phyloP scores from a whole-genome alignment of 257 asterid species.

The Rehmannia glutinosa region DNA sequence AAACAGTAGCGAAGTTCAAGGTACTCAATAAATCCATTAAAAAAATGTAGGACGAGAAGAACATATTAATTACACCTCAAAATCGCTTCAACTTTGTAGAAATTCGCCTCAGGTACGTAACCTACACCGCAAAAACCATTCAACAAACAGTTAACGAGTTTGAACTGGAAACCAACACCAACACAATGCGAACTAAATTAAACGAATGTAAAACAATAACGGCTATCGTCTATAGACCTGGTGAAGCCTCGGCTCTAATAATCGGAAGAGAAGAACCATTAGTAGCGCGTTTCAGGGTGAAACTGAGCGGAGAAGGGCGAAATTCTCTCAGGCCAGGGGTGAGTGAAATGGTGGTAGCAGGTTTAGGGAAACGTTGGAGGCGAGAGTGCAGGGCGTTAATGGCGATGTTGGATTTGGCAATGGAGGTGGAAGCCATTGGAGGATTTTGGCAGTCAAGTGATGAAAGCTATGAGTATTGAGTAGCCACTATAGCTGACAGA shows the following conservation, averaged over 20 bases:
- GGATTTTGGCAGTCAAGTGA: background rate
- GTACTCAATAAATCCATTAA: background rate
- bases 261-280: constrained; percentile 30
- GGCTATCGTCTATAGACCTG: constrained; percentile 26
- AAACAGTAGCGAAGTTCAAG: background rate
- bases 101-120: constrained; percentile 65
- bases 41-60: background rate
- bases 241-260: constrained; percentile 43
- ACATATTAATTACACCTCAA: constrained; percentile 46
- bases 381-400: constrained; percentile 17
- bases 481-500: no score
- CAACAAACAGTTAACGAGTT: constrained; percentile 16
- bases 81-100: constrained; percentile 91
- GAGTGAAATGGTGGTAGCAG: constrained; percentile 27
- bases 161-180: background rate
- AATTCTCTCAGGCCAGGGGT: constrained; percentile 10
- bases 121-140: constrained; percentile 31
- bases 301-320: constrained; percentile 22
- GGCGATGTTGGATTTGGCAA: constrained; percentile 24
- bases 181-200: background rate
- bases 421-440: constrained; percentile 32
- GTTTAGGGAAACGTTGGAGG: constrained; percentile 16
- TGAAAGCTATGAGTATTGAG: background rate
- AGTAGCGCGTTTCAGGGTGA: constrained; percentile 19
- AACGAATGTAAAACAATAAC: background rate